Base-by-base conservation (phyloP, 495 filamentous ascomycete genomes). In the Neurospora hispaniola region DNA sequence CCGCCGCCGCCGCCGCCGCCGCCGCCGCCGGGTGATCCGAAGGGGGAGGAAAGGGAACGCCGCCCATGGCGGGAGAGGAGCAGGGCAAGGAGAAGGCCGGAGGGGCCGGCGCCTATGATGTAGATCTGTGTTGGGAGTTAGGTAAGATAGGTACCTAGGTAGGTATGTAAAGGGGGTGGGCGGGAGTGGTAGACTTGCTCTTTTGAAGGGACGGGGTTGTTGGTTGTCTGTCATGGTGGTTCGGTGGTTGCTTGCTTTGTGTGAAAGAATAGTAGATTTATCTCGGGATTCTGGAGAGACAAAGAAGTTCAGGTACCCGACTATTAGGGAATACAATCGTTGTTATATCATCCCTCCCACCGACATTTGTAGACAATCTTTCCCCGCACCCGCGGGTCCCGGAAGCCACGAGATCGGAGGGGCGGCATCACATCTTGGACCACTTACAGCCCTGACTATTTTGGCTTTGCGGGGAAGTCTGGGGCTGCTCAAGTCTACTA, bases 41-140 rank as follows among this genome's bases (percentile, higher is more conserved):
- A 31, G 27, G 27, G 27, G 27, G 27, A 31, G 27, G 27, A 31
- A 23, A 1, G 23, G 23, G 23, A 23, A 23, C 23, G 23, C 23
- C 23, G 23, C 23, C 23, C 23, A 2, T 31, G 48, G 0, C 2
- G 48, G 73, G 86, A 79, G 14, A 90, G 84, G 20, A 90, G 81
- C 18, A 90, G 78, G 5, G 82, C 82, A 5, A 90, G 85, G 14
- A 89, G 84, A 11, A 90, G 84, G 41, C 88, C 88, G 1, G 88
- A 88, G 5, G 88, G 88, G 6, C 87, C 88, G 16, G 87, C 88
- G 43, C 88, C 87, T 1, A 89, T 86, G 23, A 89, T 78, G 43
- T 81, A 20, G 42, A 83, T 77, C 81, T 83, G 70, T 5, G 11
- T 5, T 10, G 16, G 2, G 0, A 0, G 42, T 1, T 1, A 2